Evolutionary conservation across 441 rosid genomes (phyloP).

Genomic region (Pelargonium cotyledonis): DNA sequence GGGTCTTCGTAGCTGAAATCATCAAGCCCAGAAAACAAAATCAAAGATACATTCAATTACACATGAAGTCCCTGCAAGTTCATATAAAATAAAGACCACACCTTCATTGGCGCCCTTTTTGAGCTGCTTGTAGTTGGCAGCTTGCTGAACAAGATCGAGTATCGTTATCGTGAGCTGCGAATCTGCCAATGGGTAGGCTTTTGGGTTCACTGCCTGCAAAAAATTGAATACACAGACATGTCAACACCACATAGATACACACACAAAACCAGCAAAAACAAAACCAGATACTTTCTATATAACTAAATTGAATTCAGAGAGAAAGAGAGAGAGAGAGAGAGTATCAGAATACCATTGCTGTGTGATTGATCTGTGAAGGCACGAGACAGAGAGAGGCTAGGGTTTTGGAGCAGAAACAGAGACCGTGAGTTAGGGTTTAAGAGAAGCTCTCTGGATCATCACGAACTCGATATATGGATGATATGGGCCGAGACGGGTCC

Average conservation of each 20-base stretch:
- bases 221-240: not conserved
- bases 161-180: conserved; percentile 66
- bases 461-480: too few species aligned
- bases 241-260: not conserved
- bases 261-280: too few species aligned
- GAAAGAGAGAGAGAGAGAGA: not conserved
- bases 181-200: conserved; percentile 89
- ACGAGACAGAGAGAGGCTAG: not conserved
- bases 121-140: conserved; percentile 88
- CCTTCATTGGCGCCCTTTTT: conserved; percentile 98
- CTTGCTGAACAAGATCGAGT: conserved; percentile 89
- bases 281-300: too few species aligned
- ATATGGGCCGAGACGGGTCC: not conserved
- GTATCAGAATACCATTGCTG: not conserved
- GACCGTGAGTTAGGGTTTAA: not conserved
- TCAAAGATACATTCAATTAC: not conserved
- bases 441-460: not conserved
- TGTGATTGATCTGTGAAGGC: not conserved
- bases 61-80: not conserved
- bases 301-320: not conserved
- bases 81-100: conserved; percentile 5
- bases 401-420: not conserved
- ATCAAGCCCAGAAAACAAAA: not conserved
- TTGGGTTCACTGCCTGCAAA: conserved; percentile 73
- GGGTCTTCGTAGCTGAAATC: conserved; percentile 73